Base-by-base conservation (phyloP, 345 rosid species). In the Bruguiera parviflora region DNA sequence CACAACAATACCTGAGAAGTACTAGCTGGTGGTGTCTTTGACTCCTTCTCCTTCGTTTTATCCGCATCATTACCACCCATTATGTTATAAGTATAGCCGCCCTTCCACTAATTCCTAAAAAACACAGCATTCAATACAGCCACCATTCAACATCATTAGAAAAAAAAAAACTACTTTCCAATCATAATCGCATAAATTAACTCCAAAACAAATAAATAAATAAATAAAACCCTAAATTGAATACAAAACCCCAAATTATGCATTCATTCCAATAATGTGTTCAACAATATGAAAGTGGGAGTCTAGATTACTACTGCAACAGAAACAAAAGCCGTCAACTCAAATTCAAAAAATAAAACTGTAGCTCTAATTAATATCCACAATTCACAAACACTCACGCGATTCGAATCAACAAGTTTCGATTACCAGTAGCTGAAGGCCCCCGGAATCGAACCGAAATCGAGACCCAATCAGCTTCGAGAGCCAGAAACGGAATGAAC, bases 51-150 rank as follows among this genome's bases (percentile, higher is more conserved):
- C 81, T 87, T 88, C 1, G 87, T 64, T 79, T 92, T 92, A 35
- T 87, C 89, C 74, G 68, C 79, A 78, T 89, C 94, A 66, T 80
- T 78, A 72, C 92, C 84, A 55, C 85, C 88, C 98, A 93, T 93
- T 57, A 64, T 64, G 28, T 9, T 56, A 56, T 75, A 73, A 67
- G 72, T 59, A 53, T 69, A 55, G 47, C 71, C 37, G 37, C 37
- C 37, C 53, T 68, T 62, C 53, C 71, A 69, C 73, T 43, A 58
- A 67, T 62, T 70, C 66, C 75, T 76, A 68, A 72, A 68, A 72
- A 66, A 79, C 28, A 71, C 84, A 87, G 78, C 81, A 88, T 90
- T 73, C 81, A 77, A 70, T 46, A 15, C 11, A 31, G 55, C 52
- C 51, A 33, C 22, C 37, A 28, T 43, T 33, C 16, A 31, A 55